Conservation (phyloP, 306 rosid genomes). For the Begonia peltatifolia region DNA sequence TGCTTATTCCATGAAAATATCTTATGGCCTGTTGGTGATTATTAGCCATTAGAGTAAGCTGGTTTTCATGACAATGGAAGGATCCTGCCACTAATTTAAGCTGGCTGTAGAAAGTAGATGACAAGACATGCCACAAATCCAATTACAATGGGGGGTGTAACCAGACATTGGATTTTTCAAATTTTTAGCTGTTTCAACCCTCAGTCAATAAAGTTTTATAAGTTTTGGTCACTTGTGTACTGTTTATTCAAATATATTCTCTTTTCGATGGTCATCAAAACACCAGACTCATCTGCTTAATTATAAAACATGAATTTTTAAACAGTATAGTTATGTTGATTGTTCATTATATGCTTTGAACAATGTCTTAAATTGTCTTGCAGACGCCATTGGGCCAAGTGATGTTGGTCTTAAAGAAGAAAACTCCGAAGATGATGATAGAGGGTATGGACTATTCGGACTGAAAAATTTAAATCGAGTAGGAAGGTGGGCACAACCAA, state of each 20-base stretch:
- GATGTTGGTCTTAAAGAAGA: slow-evolving; percentile 81
- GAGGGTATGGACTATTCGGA: slow-evolving; percentile 69
- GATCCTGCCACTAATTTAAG: too few species aligned
- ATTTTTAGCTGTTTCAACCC: too few species aligned
- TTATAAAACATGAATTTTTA: neutral
- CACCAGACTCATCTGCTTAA: neutral
- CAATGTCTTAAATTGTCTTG: too few species aligned
- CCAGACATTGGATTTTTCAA: too few species aligned
- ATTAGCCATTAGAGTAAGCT: too few species aligned
- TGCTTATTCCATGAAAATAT: too few species aligned
- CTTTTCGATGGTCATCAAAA: neutral
- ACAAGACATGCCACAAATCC: too few species aligned
- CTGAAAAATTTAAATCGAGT: slow-evolving; percentile 35
- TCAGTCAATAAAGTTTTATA: neutral
- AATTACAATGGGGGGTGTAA: too few species aligned
- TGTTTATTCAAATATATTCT: neutral
- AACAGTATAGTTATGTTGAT: neutral
- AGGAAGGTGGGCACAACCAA: slow-evolving; percentile 86
- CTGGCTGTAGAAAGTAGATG: too few species aligned
- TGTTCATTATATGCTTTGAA: neutral
- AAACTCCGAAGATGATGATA: slow-evolving; percentile 46
- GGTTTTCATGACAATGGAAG: too few species aligned
- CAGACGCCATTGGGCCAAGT: slow-evolving; percentile 48
- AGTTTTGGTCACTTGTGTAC: neutral
- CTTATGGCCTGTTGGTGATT: too few species aligned